phyloP scores from a whole-genome alignment of 371 early-diverging fungal genomes.

The Mortierella polycephala region DNA sequence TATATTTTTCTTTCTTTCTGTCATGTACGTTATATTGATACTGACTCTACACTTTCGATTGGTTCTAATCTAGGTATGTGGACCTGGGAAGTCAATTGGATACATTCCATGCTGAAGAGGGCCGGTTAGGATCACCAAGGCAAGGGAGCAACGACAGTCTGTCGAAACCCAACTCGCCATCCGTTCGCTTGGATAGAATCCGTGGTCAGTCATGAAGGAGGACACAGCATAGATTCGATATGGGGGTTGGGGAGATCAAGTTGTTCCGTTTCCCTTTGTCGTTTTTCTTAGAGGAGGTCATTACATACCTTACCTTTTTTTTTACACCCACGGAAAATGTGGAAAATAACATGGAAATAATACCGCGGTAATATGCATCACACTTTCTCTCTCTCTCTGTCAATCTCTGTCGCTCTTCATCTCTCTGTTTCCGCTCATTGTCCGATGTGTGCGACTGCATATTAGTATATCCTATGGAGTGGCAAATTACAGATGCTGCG shows the following conservation, averaged over 20 bases:
- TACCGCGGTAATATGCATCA: too few relatives aligned
- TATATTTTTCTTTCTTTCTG: not conserved
- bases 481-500: too few relatives aligned
- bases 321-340: too few relatives aligned
- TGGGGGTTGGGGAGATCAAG: not conserved
- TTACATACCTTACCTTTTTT: too few relatives aligned
- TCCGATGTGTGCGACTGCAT: too few relatives aligned
- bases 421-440: too few relatives aligned
- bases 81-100: slow-evolving; percentile 53
- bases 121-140: slow-evolving; percentile 46
- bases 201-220: slow-evolving; percentile 18
- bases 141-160: slow-evolving; percentile 44
- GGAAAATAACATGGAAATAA: too few relatives aligned
- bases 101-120: slow-evolving; percentile 53
- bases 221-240: not conserved
- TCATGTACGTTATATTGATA: not conserved
- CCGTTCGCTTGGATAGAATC: slow-evolving; percentile 47
- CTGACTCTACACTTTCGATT: not conserved
- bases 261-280: too few relatives aligned
- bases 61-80: slow-evolving; percentile 33
- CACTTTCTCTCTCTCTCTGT: too few relatives aligned
- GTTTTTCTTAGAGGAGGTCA: too few relatives aligned
- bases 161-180: slow-evolving; percentile 37
- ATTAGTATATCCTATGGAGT: too few relatives aligned
- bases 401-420: too few relatives aligned